Evolutionary conservation across 208 protist species (phyloP), one percentile per base, ranked within the genome.

Genomic region (Trichomonas gallinae): DNA sequence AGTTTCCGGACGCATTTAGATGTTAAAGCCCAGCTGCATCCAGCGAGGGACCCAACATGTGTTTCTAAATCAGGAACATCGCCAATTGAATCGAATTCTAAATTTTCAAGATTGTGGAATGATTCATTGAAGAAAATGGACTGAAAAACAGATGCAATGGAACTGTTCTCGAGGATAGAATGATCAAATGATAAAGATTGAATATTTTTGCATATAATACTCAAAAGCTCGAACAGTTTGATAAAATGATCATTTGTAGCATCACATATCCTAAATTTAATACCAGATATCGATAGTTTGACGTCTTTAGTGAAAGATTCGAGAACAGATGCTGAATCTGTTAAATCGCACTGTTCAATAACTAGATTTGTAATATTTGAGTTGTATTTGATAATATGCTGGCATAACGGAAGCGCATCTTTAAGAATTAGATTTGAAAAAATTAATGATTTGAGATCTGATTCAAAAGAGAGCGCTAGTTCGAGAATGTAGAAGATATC

Each of bases 41-140:
- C 42, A 51, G 45, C 15, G 4, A 93, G 8, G 2, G 42, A 42
- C 3, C 15, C 17, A 13, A 93, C 44, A 36, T 93, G 87, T 17
- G 46, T 34, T 42, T 48, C 15, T 4, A 93, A 38, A 26, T 93
- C 44, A n/a, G 42, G 10, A 38, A 38, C 31, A 42, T 93, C 26
- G 2, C 15, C 58, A 72, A 72, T 38, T 1, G 42, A 3, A 38
- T 93, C 87, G n/a, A 93, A 44, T 17, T 11, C 10, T 0, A 93
- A 17, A 6, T 93, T 13, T 38, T 93, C 26, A 6, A 93, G 31
- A n/a, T 34, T 0, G 31, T 93, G 44, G 13, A 93, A 51, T 6
- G 40, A 48, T 10, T 93, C 44, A 38, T 93, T 93, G n/a, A 93
- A 93, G 87, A 93, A 93, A 51, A 93, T 93, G 17, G 26, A 51